Percentiles rank a stretch among this genome's conserved stretches.
These are phyloP conservation scores for Hypoxylon subgilvum DNA, from an alignment of 495 filamentous ascomycete genomes.

Conservation along the genomic window DNA sequence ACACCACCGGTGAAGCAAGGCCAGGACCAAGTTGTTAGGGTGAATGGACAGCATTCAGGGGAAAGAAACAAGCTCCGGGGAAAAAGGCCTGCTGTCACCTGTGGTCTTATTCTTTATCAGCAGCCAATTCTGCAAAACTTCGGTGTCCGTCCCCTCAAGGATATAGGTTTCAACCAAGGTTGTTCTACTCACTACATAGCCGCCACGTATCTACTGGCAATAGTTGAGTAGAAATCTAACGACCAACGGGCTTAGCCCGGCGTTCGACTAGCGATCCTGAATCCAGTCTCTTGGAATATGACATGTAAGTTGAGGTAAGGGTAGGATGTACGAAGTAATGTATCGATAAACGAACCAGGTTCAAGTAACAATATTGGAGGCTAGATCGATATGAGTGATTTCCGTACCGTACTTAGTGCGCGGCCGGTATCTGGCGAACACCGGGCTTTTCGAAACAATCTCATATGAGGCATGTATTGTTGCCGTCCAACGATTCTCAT, in stretches of 20 bases:
- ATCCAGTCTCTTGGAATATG: conserved; percentile 28
- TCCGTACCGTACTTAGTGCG: neutral
- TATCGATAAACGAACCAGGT: conserved; percentile 6
- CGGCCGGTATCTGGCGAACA: neutral
- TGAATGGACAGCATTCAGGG: conserved; percentile 8
- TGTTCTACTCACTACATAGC: neutral
- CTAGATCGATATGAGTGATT: conserved; percentile 5
- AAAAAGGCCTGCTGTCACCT: neutral
- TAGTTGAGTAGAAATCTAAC: conserved; percentile 14
- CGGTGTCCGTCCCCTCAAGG: neutral
- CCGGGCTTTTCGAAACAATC: neutral
- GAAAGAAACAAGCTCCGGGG: conserved; percentile 7
- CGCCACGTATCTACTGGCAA: conserved; percentile 11
- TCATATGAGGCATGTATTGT: neutral
- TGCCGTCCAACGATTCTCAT: conserved; percentile 24
- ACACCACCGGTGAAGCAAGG: conserved; percentile 21
- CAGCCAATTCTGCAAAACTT: too few species aligned
- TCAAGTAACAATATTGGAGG: neutral
- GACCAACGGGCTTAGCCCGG: conserved; percentile 18
- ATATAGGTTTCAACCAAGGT: conserved; percentile 2
- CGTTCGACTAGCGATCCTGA: conserved; percentile 18
- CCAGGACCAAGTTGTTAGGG: neutral
- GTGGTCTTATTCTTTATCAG: conserved; percentile 7
- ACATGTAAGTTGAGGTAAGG: too few species aligned
- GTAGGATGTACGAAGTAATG: neutral